Evolutionary conservation across 192 early-diverging fungal genomes (phyloP).

Genomic region (Paraglomus brasilianum): DNA sequence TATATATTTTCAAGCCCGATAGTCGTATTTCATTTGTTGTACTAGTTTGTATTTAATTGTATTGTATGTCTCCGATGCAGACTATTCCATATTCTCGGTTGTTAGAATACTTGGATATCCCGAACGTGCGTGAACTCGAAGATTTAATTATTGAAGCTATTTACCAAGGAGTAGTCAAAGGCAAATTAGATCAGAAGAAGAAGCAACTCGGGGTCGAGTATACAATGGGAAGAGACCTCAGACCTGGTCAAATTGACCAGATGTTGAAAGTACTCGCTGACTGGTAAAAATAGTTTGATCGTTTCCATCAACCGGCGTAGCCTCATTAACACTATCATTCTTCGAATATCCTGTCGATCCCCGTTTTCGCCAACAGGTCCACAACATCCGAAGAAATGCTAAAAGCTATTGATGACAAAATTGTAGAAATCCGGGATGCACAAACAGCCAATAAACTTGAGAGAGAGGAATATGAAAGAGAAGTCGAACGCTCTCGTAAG

Average conservation of each 20-base stretch:
- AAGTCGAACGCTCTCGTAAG: conserved; percentile 46
- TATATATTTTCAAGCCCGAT: neutral
- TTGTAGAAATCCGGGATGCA: conserved; percentile 47
- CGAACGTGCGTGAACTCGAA: conserved; percentile 80
- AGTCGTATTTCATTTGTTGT: conserved; percentile 1
- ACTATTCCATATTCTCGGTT: conserved; percentile 68
- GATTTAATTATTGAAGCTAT: conserved; percentile 87
- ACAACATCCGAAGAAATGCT: conserved; percentile 56
- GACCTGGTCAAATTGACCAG: conserved; percentile 58
- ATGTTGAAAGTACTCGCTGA: conserved; percentile 53
- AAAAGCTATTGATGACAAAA: conserved; percentile 51
- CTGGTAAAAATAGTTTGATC: conserved; percentile 41
- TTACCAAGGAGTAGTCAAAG: conserved; percentile 74
- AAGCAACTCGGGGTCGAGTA: conserved; percentile 72
- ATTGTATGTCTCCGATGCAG: conserved; percentile 40
- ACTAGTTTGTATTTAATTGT: neutral
- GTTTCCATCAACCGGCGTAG: neutral
- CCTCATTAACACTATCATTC: neutral
- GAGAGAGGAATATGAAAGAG: conserved; percentile 48
- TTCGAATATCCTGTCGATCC: too few species aligned
- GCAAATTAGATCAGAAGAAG: conserved; percentile 80
- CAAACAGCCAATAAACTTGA: conserved; percentile 40
- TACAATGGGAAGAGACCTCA: conserved; percentile 81
- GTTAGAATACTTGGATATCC: conserved; percentile 64
- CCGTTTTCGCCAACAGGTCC: conserved; percentile 41